phyloP scores from a whole-genome alignment of 1,284 basidiomycete species.

The Malassezia caprae region DNA sequence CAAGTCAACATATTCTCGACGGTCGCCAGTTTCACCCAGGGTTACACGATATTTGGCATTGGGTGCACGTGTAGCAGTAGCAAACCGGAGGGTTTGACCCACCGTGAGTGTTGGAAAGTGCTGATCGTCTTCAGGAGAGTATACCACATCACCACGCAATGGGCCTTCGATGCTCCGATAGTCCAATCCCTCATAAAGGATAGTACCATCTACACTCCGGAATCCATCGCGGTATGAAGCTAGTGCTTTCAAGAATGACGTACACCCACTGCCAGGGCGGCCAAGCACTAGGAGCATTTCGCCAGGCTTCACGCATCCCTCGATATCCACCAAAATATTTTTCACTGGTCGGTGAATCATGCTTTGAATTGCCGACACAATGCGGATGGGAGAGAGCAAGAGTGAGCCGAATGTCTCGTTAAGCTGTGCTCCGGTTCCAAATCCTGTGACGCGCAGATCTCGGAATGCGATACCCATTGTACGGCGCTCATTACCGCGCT shows the following conservation, averaged over 20 bases:
- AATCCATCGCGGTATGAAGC: slow-evolving; percentile 51
- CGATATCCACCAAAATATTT: slow-evolving; percentile 27
- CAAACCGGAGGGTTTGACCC: slow-evolving; percentile 30
- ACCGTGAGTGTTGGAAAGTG: slow-evolving; percentile 33
- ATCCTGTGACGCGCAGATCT: slow-evolving; percentile 30
- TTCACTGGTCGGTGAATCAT: slow-evolving; percentile 31
- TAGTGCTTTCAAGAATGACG: slow-evolving; percentile 55
- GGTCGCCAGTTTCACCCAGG: slow-evolving; percentile 26
- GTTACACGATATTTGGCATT: slow-evolving; percentile 17
- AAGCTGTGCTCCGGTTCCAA: slow-evolving; percentile 30
- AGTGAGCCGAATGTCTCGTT: slow-evolving; percentile 25
- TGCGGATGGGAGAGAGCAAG: slow-evolving; percentile 24
- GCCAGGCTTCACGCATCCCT: slow-evolving; percentile 53
- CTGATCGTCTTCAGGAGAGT: slow-evolving; percentile 30
- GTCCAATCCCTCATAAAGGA: slow-evolving; percentile 49
- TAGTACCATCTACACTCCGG: slow-evolving; percentile 36
- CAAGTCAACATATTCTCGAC: slow-evolving; percentile 32
- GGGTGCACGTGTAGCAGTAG: slow-evolving; percentile 19
- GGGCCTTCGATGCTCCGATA: slow-evolving; percentile 54
- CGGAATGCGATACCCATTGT: slow-evolving; percentile 31
- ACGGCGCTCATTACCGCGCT: slow-evolving; percentile 29
- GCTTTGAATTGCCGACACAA: slow-evolving; percentile 19
- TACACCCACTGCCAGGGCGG: slow-evolving; percentile 57
- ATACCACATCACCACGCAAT: slow-evolving; percentile 28
- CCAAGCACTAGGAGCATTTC: slow-evolving; percentile 56